A percentile compares a stretch with the other conserved stretches of the same genome.
Evolutionary conservation across 2,329 filamentous ascomycete species (phyloP).

Genomic region (Claviceps purpurea): DNA sequence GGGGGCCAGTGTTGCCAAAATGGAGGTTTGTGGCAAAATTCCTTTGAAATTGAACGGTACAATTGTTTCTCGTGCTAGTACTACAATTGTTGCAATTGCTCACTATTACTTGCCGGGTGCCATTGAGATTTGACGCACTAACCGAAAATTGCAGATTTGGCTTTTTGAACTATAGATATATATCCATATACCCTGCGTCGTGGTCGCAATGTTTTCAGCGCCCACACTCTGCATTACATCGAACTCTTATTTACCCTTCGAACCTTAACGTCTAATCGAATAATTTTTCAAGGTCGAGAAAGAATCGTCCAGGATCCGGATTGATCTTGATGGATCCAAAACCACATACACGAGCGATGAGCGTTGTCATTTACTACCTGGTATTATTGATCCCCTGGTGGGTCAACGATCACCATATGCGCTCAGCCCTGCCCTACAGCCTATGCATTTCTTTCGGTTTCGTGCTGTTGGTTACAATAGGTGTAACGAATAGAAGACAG

Average conservation of each 20-base stretch:
- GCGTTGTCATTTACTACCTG: neutral
- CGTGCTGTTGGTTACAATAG: too few relatives aligned
- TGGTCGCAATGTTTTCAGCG: constrained; percentile 1
- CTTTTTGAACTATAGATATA: constrained; percentile 26
- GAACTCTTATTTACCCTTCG: neutral
- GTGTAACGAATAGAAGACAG: too few relatives aligned
- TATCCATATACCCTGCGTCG: constrained; percentile 8
- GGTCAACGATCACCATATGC: neutral
- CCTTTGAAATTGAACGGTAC: neutral
- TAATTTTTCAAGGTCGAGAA: constrained; percentile 4
- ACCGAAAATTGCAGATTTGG: constrained; percentile 31
- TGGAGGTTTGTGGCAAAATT: constrained; percentile 57
- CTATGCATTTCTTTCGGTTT: too few relatives aligned
- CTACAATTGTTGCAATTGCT: neutral
- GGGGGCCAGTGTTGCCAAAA: constrained; percentile 72
- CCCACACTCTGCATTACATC: neutral
- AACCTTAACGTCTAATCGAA: constrained; percentile 8
- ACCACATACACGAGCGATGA: neutral
- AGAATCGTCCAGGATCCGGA: neutral
- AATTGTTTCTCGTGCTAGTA: neutral
- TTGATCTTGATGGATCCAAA: neutral
- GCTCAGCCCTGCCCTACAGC: neutral
- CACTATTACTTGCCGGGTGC: neutral
- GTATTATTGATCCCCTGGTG: neutral
- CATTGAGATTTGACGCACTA: constrained; percentile 7